phyloP scores from a whole-genome alignment of 768 basidiomycete species.

The Mycena sanguinolenta region DNA sequence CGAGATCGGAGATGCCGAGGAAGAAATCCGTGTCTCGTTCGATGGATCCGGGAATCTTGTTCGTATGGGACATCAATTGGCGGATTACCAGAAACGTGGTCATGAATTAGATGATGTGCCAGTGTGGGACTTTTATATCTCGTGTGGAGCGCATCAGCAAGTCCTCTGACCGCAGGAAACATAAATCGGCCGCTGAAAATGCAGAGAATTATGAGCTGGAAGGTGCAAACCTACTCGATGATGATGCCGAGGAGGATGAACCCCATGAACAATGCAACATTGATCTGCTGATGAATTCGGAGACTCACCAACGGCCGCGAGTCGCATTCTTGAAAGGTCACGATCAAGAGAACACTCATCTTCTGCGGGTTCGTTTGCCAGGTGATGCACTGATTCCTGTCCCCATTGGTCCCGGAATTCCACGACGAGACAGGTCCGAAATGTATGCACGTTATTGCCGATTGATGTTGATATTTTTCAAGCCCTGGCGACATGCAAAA shows the following conservation, averaged over 20 bases:
- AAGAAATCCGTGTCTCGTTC: no score
- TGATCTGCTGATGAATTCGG: no score
- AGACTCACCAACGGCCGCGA: background rate
- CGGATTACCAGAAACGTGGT: constrained; percentile 43
- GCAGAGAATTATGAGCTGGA: no score
- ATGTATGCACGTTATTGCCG: constrained; percentile 41
- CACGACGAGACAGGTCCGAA: constrained; percentile 43
- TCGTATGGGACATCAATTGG: constrained; percentile 38
- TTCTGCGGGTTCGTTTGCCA: constrained; percentile 19
- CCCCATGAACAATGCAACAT: no score
- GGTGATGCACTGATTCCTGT: background rate
- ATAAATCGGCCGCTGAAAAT: no score
- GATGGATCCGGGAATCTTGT: constrained; percentile 38
- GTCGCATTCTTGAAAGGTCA: background rate
- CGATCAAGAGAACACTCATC: constrained; percentile 32
- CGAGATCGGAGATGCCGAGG: no score
- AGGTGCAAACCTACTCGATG: no score
- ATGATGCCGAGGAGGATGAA: background rate
- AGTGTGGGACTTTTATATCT: constrained; percentile 47
- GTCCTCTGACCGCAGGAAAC: background rate
- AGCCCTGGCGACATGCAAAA: constrained; percentile 50
- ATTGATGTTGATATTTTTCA: constrained; percentile 46
- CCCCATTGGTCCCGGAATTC: constrained; percentile 48
- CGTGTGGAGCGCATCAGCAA: constrained; percentile 14
- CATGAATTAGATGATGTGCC: constrained; percentile 30